Percentiles rank a stretch among this genome's conserved stretches.
Conservation (phyloP, 2,329 filamentous ascomycete genomes). For the Colletotrichum sp. region DNA sequence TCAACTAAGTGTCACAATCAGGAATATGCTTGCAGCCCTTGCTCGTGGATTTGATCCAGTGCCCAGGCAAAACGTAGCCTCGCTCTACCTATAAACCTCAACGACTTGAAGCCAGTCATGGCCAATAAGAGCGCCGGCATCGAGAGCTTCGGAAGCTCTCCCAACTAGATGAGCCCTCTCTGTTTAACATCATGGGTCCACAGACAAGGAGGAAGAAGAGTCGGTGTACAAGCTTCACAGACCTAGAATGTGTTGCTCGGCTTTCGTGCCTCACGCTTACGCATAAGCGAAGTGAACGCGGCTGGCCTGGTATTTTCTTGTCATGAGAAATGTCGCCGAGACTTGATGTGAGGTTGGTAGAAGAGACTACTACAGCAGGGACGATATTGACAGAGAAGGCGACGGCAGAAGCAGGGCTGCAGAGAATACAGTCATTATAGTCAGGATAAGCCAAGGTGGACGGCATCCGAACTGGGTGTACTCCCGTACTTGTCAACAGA, state of each 20-base stretch:
- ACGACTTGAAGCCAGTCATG: neutral
- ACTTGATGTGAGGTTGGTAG: neutral
- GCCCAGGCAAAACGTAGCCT: neutral
- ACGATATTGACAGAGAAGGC: neutral
- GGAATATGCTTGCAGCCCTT: neutral
- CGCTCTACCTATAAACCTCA: neutral
- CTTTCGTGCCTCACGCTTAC: neutral
- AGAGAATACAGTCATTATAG: neutral
- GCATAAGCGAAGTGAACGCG: neutral
- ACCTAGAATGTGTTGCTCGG: neutral
- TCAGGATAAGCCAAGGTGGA: fast-evolving
- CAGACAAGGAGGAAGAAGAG: neutral
- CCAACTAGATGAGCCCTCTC: neutral
- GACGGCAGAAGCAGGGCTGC: neutral
- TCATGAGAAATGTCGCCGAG: fast-evolving
- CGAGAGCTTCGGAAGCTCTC: neutral
- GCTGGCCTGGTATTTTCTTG: neutral
- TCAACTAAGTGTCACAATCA: neutral
- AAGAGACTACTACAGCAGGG: neutral
- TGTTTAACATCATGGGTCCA: neutral
- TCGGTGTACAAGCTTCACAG: neutral
- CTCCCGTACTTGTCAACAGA: neutral
- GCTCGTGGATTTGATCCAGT: neutral
- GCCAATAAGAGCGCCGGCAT: neutral
- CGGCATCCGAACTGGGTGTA: neutral